Evolutionary conservation across 108 stramenopile genomes (phyloP).

Genomic region (Seminavis robusta): DNA sequence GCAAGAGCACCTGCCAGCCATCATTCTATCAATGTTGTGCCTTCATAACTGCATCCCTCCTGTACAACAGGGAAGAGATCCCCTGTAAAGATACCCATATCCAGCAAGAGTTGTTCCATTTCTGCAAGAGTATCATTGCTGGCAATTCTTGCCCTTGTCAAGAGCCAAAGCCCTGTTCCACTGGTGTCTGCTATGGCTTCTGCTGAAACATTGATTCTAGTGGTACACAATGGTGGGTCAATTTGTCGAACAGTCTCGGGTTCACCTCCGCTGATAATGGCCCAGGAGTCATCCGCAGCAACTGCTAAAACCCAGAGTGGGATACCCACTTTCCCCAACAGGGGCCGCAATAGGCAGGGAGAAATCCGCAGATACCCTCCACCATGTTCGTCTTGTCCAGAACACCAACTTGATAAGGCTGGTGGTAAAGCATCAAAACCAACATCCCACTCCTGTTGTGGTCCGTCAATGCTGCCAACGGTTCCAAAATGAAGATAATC

Average conservation of each 20-base stretch:
- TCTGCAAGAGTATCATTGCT: neutral
- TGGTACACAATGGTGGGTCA: neutral
- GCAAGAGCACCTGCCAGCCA: no score
- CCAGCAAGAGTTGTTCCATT: neutral
- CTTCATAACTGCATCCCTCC: neutral
- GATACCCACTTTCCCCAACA: neutral
- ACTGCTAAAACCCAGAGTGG: neutral
- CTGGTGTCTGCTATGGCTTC: neutral
- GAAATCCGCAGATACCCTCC: neutral
- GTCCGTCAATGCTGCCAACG: neutral
- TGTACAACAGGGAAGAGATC: neutral
- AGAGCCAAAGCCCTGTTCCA: neutral
- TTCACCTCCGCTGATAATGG: neutral
- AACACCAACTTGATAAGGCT: neutral
- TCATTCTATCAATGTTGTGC: neutral
- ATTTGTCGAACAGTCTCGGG: neutral
- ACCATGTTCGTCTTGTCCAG: neutral
- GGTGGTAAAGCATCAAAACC: neutral
- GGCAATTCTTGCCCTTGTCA: neutral
- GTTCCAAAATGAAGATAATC: neutral
- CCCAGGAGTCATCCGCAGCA: neutral
- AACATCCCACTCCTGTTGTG: neutral
- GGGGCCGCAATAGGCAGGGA: no score
- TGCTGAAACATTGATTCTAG: neutral
- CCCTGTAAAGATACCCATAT: neutral